phyloP scores from a whole-genome alignment of 2,329 filamentous ascomycete genomes.

The Pseudogymnoascus sp. region DNA sequence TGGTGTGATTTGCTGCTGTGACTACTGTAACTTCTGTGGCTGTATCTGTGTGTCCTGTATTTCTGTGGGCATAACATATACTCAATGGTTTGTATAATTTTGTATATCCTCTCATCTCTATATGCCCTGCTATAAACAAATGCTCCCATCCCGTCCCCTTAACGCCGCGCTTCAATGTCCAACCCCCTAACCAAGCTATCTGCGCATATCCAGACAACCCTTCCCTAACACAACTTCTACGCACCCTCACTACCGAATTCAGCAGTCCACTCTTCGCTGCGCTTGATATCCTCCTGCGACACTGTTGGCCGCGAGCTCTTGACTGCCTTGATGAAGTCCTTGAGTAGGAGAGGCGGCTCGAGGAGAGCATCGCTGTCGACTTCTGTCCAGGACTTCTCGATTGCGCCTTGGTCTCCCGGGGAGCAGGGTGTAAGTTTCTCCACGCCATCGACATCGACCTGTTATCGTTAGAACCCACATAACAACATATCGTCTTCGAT shows the following conservation, averaged over 20 bases:
- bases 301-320: constrained; percentile 85
- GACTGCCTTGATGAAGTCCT: constrained; percentile 90
- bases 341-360: constrained; percentile 76
- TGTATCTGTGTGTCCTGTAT: not conserved
- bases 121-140: constrained; percentile 9
- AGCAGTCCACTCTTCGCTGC: constrained; percentile 86
- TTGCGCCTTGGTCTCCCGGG: constrained; percentile 74
- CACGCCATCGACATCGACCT: constrained; percentile 62
- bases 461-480: constrained; percentile 5
- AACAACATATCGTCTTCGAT: not conserved
- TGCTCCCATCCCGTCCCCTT: constrained; percentile 12
- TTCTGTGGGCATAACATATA: not conserved
- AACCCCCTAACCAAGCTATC: constrained; percentile 20
- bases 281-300: constrained; percentile 71
- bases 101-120: not conserved
- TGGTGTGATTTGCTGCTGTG: not conserved
- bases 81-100: not conserved
- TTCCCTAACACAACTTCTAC: constrained; percentile 13
- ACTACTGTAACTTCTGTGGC: not conserved
- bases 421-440: constrained; percentile 82
- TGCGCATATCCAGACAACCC: constrained; percentile 1
- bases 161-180: constrained; percentile 19
- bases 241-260: constrained; percentile 89
- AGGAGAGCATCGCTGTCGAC: constrained; percentile 75
- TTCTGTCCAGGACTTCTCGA: constrained; percentile 90